Evolutionary conservation across 495 filamentous ascomycete species (phyloP), one percentile per base, ranked within the genome.

Genomic region (Platismatia glauca): DNA sequence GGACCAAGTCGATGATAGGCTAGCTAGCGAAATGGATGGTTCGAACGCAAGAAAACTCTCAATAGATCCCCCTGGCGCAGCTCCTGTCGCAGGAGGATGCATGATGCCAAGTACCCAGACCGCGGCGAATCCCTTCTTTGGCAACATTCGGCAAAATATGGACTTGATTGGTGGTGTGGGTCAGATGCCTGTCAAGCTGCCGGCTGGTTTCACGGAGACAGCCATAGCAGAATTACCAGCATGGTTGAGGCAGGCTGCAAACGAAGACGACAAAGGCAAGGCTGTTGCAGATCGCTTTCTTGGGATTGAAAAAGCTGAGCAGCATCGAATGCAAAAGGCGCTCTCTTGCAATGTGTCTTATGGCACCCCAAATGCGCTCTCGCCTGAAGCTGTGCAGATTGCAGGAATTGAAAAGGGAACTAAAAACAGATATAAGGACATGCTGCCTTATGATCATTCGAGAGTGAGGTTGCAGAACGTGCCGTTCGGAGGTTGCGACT

Each of bases 381-480:
- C 64, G 12, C 48, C 67, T 12, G 60, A 68, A 43, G 76, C 69
- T 63, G 79, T 80, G 60, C 82, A 74, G 64, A 83, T 98, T 58
- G 94, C 91, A 4, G 94, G 94, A 7, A 89, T 98, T 60, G 94
- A 98, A 70, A 91, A 96, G 69, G 94, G 94, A 37, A 82, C 79
- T 4, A 97, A 97, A 74, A 98, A 98, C 69, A 81, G 94, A 24
- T 98, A 98, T 72, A 97, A 96, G 73, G 94, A 96, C 68, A 97
- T 97, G 46, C 89, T 95, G 74, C 94, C 94, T 7, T 98, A 95
- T 69, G 94, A 98, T 71, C 94, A 98, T 73, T 84, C 91, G 7
- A 78, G 94, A 57, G 94, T 98, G 50, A 89, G 82, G 60, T 78
- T 98, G 22, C 79, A 88, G 63, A 85, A 83, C 52, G 80, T 87